Conservation (phyloP, 257 asterid genomes). For the Knoxia roxburghii region DNA sequence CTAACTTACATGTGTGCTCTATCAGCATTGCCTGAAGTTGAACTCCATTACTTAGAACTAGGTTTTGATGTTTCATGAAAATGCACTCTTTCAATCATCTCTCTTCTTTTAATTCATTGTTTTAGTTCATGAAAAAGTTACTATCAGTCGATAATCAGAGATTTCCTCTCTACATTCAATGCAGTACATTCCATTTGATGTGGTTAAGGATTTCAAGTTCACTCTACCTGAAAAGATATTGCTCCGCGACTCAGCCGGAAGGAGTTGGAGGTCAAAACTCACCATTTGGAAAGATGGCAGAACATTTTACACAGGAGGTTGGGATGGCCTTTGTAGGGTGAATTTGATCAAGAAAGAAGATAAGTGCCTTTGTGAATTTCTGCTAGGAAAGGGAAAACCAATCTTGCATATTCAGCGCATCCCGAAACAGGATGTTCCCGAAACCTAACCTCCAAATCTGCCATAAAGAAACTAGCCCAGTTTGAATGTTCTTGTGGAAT, state of each 20-base stretch:
- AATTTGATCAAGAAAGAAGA: constrained; percentile 18
- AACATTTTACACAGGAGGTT: constrained; percentile 24
- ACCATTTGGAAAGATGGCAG: constrained; percentile 35
- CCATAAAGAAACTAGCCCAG: background rate
- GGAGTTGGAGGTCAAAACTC: constrained; percentile 17
- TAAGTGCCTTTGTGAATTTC: constrained; percentile 31
- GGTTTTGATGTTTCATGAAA: background rate
- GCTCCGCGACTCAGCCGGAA: constrained; percentile 23
- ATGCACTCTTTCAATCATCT: background rate
- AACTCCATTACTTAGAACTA: background rate
- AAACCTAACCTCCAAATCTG: background rate
- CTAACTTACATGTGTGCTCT: too few relatives aligned
- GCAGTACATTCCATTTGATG: constrained; percentile 34
- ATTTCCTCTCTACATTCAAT: background rate
- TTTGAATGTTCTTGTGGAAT: background rate
- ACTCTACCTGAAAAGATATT: background rate
- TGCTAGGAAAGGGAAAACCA: background rate
- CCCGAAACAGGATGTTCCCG: background rate
- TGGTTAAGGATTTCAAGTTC: constrained; percentile 13
- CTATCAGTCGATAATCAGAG: background rate
- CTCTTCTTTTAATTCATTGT: background rate
- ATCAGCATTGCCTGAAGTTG: background rate
- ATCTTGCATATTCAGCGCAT: constrained; percentile 11
- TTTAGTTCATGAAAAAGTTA: background rate
- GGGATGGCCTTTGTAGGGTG: constrained; percentile 26